Conservation (phyloP, 345 rosid species). For the Lepidium africanum region DNA sequence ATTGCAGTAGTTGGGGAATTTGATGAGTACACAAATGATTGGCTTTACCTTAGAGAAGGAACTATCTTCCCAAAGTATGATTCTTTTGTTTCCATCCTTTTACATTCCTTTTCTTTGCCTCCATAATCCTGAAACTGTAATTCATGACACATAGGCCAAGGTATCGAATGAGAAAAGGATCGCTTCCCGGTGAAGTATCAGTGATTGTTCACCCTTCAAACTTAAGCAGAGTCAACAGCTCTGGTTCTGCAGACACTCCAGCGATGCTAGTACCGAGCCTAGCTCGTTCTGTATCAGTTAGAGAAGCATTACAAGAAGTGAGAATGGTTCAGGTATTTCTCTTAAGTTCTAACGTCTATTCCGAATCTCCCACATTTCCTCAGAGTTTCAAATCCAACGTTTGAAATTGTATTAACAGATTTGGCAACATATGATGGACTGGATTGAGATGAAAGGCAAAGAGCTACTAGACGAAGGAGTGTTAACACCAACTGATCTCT, state of each 20-base stretch:
- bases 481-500: constrained; percentile 40
- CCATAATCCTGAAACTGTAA: constrained; percentile 18
- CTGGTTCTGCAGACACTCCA: constrained; percentile 41
- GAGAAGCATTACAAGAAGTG: constrained; percentile 72
- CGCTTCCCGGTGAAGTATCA: constrained; percentile 44
- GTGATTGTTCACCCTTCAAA: constrained; percentile 32
- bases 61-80: constrained; percentile 76
- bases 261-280: constrained; percentile 69
- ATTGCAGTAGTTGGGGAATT: constrained; percentile 85
- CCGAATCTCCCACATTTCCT: background rate
- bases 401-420: constrained; percentile 28
- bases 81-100: background rate
- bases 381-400: background rate
- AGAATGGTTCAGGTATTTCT: constrained; percentile 73
- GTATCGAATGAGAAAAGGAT: constrained; percentile 45
- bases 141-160: constrained; percentile 55
- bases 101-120: background rate
- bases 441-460: constrained; percentile 57
- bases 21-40: constrained; percentile 81
- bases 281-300: constrained; percentile 62
- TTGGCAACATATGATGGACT: constrained; percentile 50
- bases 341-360: background rate
- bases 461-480: constrained; percentile 52
- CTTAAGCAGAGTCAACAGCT: constrained; percentile 28
- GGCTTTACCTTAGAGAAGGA: constrained; percentile 82